Base-by-base conservation (phyloP, 257 asterid species). In the Fraxinus anomala region DNA sequence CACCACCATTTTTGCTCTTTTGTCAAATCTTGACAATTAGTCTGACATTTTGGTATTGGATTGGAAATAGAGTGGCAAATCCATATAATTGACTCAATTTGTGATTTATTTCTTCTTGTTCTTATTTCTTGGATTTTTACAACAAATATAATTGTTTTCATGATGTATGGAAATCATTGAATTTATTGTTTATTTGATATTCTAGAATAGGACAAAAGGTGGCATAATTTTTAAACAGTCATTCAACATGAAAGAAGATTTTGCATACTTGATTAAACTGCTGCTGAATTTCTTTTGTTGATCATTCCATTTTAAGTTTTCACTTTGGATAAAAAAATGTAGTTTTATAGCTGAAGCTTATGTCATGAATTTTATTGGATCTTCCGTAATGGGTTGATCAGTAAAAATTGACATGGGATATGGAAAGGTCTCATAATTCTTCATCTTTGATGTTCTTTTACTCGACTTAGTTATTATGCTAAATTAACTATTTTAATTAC, bases 371-470 rank as follows among this genome's bases (percentile, higher is more conserved):
- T 56, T n/a, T 56, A 6, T n/a, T 56, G 66, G 66, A 56, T 56
- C 28, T 56, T 56, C 66, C 12, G 4, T 56, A 5, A 17, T 19
- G 4, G 7, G 66, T 17, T 56, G 12, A n/a, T n/a, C 66, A n/a
- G 26, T n/a, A 6, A 6, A n/a, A 56, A 16, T 47, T n/a, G 66
- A 56, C 26, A 56, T 8, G 10, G 66, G 28, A n/a, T n/a, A n/a
- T 51, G n/a, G 23, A 19, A 14, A 3, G 51, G 51, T 51, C 63
- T 51, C 13, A 19, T 56, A 56, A 56, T n/a, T 17, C 28, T 56
- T n/a, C 66, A 56, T 56, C 66, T 56, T 51, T 56, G 66, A 56
- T 56, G 26, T 56, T 7, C 66, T 56, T 56, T 56, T 56, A 56
- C 28, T 56, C 21, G 66, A 56, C 24, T 54, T 54, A 54, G 24